These are phyloP conservation scores for Trifolium dubium DNA, from an alignment of 306 rosid genomes.

Conservation along the genomic window DNA sequence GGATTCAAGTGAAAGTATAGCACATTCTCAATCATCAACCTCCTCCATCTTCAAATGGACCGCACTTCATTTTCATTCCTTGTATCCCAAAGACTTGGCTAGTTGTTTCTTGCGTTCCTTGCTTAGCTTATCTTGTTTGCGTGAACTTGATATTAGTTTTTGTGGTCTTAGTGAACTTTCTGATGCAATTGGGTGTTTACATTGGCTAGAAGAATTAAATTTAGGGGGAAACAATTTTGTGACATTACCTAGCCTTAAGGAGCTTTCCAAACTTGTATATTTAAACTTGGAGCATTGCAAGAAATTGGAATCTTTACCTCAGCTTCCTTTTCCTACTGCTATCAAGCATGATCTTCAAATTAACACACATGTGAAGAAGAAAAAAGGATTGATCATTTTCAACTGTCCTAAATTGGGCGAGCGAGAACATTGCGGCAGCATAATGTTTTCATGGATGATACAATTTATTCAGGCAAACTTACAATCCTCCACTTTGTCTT, in stretches of 20 bases:
- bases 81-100: neutral
- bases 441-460: slow-evolving; percentile 7
- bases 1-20: neutral
- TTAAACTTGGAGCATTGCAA: slow-evolving; percentile 29
- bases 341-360: neutral
- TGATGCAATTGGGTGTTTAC: slow-evolving; percentile 10
- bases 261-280: neutral
- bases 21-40: neutral
- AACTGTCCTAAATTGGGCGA: slow-evolving; percentile 19
- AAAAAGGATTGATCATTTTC: neutral
- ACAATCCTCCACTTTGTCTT: neutral
- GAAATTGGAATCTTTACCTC: slow-evolving; percentile 5
- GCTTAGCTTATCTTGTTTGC: neutral
- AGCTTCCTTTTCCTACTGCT: neutral
- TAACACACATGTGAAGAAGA: too few species aligned
- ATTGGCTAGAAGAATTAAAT: neutral
- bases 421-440: neutral
- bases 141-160: too few species aligned
- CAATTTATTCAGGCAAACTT: neutral
- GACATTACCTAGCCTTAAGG: neutral
- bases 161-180: neutral
- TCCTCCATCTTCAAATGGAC: neutral
- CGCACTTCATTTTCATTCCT: neutral
- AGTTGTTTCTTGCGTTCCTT: neutral
- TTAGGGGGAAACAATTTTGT: slow-evolving; percentile 27